A percentile compares a stretch with the other conserved stretches of the same genome.
Conservation (phyloP, 345 rosid genomes). For the Gossypium mustelinum region DNA sequence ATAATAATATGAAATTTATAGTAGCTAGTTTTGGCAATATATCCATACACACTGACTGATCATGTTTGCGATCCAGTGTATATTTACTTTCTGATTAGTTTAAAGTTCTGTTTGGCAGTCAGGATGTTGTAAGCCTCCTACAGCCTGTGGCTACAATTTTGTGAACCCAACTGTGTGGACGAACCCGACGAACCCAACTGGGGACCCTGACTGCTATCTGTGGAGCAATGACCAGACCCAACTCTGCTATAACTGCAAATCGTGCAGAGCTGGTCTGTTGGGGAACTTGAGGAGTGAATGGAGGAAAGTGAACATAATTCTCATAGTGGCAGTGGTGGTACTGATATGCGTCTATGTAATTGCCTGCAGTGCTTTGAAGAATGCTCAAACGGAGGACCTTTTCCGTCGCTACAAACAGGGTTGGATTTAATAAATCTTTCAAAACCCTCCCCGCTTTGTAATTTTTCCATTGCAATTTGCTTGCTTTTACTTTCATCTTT, state of each 20-base stretch:
- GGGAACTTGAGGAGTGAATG: conserved; percentile 81
- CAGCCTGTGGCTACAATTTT: conserved; percentile 69
- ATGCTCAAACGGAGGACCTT: conserved; percentile 80
- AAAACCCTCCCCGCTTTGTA: not conserved
- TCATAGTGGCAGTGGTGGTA: conserved; percentile 64
- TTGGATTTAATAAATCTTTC: conserved; percentile 33
- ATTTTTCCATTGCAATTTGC: not conserved
- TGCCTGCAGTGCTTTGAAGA: conserved; percentile 82
- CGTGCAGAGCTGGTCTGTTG: conserved; percentile 83
- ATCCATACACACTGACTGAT: not conserved
- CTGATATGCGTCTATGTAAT: conserved; percentile 79
- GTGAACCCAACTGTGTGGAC: conserved; percentile 79
- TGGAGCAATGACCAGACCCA: conserved; percentile 85
- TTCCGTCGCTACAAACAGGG: conserved; percentile 68
- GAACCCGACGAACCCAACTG: conserved; percentile 66
- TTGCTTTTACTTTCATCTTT: not conserved
- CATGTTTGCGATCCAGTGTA: not conserved
- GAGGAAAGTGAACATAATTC: conserved; percentile 76
- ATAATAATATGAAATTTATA: too few species aligned
- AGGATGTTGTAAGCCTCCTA: conserved; percentile 94
- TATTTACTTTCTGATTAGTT: not conserved
- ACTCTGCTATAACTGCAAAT: conserved; percentile 78
- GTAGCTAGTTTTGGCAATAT: not conserved
- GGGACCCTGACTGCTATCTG: conserved; percentile 71
- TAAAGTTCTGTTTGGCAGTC: conserved; percentile 39